A percentile compares a stretch with the other conserved stretches of the same genome.
These are phyloP conservation scores for Penicillium atrosanguineum DNA, from an alignment of 495 filamentous ascomycete species.

Conservation along the genomic window DNA sequence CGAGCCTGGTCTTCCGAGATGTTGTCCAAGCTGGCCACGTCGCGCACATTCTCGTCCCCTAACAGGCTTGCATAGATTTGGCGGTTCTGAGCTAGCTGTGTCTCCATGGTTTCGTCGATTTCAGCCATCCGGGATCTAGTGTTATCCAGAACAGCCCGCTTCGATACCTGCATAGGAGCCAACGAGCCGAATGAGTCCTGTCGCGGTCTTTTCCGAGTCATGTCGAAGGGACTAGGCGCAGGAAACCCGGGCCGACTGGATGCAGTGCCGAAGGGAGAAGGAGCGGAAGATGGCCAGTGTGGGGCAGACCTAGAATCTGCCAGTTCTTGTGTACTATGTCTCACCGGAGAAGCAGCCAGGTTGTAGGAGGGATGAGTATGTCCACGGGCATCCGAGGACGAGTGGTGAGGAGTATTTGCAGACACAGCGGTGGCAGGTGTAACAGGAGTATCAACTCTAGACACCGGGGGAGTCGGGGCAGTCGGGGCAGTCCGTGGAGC, in stretches of 20 bases:
- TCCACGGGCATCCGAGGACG: background rate
- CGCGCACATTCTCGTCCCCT: constrained; percentile 3
- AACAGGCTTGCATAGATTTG: constrained; percentile 3
- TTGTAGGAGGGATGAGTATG: background rate
- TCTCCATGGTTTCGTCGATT: constrained; percentile 6
- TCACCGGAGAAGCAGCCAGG: background rate
- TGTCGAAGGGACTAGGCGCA: background rate
- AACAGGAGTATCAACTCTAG: background rate
- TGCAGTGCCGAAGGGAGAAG: constrained; percentile 14
- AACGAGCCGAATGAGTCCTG: constrained; percentile 14
- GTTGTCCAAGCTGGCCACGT: background rate
- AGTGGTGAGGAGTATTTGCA: background rate
- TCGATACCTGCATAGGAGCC: constrained; percentile 9
- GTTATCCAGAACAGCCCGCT: constrained; percentile 6
- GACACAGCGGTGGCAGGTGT: background rate
- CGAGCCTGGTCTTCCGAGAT: constrained; percentile 29
- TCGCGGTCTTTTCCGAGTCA: constrained; percentile 21
- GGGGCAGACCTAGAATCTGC: background rate
- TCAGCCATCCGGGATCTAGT: constrained; percentile 7
- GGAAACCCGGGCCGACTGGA: background rate
- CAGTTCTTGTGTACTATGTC: background rate
- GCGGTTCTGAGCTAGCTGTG: constrained; percentile 1
- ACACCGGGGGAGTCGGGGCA: background rate
- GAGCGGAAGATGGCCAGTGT: constrained; percentile 18
- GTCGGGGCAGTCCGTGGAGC: background rate